Evolutionary conservation across 768 basidiomycete genomes (phyloP).

Genomic region (Mycena galericulata): DNA sequence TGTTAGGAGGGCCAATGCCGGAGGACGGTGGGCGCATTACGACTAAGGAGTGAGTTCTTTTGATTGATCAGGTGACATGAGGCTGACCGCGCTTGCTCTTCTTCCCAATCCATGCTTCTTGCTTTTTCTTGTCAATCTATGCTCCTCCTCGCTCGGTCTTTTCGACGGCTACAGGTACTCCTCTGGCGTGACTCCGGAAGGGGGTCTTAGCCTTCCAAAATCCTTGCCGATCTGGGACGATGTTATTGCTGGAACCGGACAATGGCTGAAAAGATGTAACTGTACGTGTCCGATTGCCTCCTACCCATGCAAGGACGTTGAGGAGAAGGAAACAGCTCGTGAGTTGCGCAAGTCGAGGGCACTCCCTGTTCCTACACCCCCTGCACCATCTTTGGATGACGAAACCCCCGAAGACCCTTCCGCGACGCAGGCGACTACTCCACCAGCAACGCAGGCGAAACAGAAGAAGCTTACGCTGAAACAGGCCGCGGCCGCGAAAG

Average conservation of each 20-base stretch:
- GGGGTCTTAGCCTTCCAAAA: background rate
- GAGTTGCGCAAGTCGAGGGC: too few relatives aligned
- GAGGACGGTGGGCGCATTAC: background rate
- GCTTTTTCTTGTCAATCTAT: too few relatives aligned
- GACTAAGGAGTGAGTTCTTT: background rate
- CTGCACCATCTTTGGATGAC: too few relatives aligned
- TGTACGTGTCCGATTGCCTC: background rate
- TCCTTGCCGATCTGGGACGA: background rate
- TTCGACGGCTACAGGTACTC: background rate
- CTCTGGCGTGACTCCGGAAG: background rate
- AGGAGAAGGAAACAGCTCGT: too few relatives aligned
- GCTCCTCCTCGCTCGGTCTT: background rate
- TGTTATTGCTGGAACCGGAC: background rate
- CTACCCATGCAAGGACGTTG: too few relatives aligned
- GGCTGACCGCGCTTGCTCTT: background rate
- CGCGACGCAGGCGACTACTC: too few relatives aligned
- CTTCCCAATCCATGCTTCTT: too few relatives aligned
- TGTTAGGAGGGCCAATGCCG: constrained; percentile 10
- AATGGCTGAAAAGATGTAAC: constrained; percentile 2
- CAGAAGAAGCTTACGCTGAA: too few relatives aligned
- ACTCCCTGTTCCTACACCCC: too few relatives aligned
- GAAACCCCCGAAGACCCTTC: too few relatives aligned
- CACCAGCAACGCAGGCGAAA: too few relatives aligned
- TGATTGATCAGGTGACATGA: background rate
- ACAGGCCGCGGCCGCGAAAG: too few relatives aligned